Evolutionary conservation across 2,329 filamentous ascomycete species (phyloP).

Genomic region (Colletotrichum magnum): DNA sequence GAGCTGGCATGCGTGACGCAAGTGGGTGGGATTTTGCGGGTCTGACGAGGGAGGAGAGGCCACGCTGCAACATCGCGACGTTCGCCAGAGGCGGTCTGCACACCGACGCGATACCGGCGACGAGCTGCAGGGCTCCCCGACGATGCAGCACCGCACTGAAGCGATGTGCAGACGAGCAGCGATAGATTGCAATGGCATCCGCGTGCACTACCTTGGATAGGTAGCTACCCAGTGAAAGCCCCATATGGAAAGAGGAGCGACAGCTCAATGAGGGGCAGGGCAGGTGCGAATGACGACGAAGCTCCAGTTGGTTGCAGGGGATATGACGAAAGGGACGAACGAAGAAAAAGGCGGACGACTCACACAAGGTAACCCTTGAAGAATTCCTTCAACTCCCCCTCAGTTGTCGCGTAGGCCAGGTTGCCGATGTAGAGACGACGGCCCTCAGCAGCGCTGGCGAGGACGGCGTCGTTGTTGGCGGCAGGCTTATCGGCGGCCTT

Average conservation of each 20-base stretch:
- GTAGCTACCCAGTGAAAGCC: background rate
- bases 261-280: background rate
- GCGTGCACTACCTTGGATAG: background rate
- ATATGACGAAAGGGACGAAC: background rate
- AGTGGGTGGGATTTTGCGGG: constrained; percentile 39
- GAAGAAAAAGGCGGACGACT: constrained; percentile 59
- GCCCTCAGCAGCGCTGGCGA: constrained; percentile 97
- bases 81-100: constrained; percentile 29
- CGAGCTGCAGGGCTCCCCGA: background rate
- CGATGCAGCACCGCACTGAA: constrained; percentile 5
- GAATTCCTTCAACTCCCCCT: constrained; percentile 99
- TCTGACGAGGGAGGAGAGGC: constrained; percentile 36
- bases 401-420: constrained; percentile 99
- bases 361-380: constrained; percentile 99
- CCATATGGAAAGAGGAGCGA: too few species aligned
- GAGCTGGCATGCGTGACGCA: constrained; percentile 40
- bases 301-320: constrained; percentile 20
- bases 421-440: constrained; percentile 99
- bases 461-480: constrained; percentile 88
- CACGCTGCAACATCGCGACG: constrained; percentile 37
- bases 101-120: background rate
- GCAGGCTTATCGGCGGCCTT: constrained; percentile 62
- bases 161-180: background rate
- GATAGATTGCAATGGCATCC: background rate
- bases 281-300: constrained; percentile 12